Conservation (phyloP, 108 stramenopile genomes). For the Pseudonitzschia delicatissima region DNA sequence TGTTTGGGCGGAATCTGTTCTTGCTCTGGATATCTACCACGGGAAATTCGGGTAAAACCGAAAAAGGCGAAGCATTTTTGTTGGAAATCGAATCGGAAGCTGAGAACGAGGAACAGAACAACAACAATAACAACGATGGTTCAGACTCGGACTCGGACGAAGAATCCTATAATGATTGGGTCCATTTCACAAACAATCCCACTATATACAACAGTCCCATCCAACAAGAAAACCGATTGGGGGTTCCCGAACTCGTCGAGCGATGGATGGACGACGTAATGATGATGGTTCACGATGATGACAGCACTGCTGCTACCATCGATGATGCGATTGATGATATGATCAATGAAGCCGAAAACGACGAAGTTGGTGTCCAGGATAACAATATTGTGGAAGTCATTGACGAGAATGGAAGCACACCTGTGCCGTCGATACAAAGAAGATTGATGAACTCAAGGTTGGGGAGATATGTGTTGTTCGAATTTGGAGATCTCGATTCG, state of each 20-base stretch:
- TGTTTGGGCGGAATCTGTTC: neutral
- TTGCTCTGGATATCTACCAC: slow-evolving; percentile 5
- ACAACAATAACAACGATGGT: neutral
- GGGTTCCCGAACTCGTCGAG: neutral
- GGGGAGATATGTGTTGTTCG: slow-evolving; percentile 2
- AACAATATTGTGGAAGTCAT: neutral
- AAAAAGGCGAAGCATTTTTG: slow-evolving; percentile 11
- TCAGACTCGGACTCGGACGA: neutral
- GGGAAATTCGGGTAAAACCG: neutral
- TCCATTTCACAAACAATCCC: neutral
- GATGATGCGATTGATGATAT: neutral
- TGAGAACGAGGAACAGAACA: neutral
- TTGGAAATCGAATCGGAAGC: slow-evolving; percentile 11
- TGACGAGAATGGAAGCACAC: neutral
- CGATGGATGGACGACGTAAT: slow-evolving; percentile 12
- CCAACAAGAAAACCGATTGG: slow-evolving; percentile 1
- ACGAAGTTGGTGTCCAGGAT: neutral
- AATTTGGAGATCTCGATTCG: slow-evolving; percentile 35
- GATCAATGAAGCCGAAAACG: neutral
- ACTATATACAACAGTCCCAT: neutral
- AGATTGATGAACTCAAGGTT: neutral
- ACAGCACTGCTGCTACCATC: neutral
- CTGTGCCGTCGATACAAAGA: neutral
- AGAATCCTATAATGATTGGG: slow-evolving; percentile 1
- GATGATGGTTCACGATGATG: neutral